Base-by-base conservation (phyloP, 495 filamentous ascomycete genomes). In the Hyaloscypha bicolor region DNA sequence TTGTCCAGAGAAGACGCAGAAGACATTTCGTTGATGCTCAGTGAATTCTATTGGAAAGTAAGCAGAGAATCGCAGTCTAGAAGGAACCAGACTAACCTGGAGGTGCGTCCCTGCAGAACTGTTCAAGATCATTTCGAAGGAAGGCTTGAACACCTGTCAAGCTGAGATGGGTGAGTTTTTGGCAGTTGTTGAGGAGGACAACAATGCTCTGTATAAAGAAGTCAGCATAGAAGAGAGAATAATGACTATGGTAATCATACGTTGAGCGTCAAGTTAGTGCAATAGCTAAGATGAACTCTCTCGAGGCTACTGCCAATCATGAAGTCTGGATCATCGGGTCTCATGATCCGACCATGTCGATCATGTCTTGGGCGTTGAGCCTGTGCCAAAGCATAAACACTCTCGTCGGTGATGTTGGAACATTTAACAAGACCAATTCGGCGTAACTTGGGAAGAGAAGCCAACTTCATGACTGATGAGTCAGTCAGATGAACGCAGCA, bases 341-440 rank as follows among this genome's bases (percentile, higher is more conserved):
- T 79, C 69, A 68, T 80, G 52, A 69, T 65, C 12, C 78, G 74
- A 12, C 78, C 78, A 57, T 88, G 82, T 8, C 81, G 59, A 48
- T 63, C 60, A 39, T 25, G 25, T 30, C 32, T 57, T 30, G 55
- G 56, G 64, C 66, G 74, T 66, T 79, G 83, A 56, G 81, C 86
- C 59, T 85, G 86, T 31, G 93, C 91, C 63, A 99, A 82, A 9
- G 93, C 92, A 62, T 88, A 80, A 59, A 99, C 95, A 77, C 93
- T 96, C 14, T 82, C 81, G 69, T 99, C 92, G 2, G 96, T 97
- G 68, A 99, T 97, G 56, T 81, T 83, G 42, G 86, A 84, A 70
- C 96, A 99, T 76, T 99, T 99, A 21, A 99, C 96, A 59, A 99
- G 78, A 0, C 96, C 96, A 55, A 99, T 96, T 33, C 96, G 83